Evolutionary conservation across 2,329 filamentous ascomycete genomes (phyloP).

Genomic region (Calonectria crousiana): DNA sequence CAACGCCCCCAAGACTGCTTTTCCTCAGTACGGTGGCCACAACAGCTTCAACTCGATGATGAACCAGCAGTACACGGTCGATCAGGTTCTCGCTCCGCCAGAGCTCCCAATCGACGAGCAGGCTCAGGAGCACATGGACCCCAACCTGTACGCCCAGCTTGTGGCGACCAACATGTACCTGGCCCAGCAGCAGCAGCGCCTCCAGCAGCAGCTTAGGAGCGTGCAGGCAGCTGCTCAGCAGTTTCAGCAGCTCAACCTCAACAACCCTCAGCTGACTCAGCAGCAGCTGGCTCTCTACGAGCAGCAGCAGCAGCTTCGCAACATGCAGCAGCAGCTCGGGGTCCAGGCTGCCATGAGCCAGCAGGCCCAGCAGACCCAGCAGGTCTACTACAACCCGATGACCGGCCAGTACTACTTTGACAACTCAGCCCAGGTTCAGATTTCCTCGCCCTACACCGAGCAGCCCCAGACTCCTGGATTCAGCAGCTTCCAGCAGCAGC

Average conservation of each 20-base stretch:
- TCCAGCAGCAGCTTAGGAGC: conserved; percentile 91
- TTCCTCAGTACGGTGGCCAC: conserved; percentile 60
- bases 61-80: conserved; percentile 76
- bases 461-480: conserved; percentile 55
- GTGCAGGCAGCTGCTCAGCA: conserved; percentile 88
- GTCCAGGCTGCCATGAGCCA: conserved; percentile 53
- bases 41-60: conserved; percentile 49
- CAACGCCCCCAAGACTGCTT: conserved; percentile 68
- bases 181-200: conserved; percentile 92
- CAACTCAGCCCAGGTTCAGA: conserved; percentile 63
- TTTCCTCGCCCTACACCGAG: conserved; percentile 56
- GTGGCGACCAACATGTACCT: conserved; percentile 93
- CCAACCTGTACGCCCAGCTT: conserved; percentile 87
- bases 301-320: conserved; percentile 56
- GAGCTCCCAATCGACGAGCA: conserved; percentile 80
- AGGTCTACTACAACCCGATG: conserved; percentile 86
- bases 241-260: conserved; percentile 82
- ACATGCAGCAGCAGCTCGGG: conserved; percentile 55
- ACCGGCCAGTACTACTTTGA: conserved; percentile 90
- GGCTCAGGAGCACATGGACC: conserved; percentile 82
- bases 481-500: conserved; percentile 53
- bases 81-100: conserved; percentile 89
- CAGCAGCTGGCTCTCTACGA: conserved; percentile 61
- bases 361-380: conserved; percentile 73
- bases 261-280: conserved; percentile 61